Base-by-base conservation (phyloP, 2,329 filamentous ascomycete species). In the Fusarium domesticum region DNA sequence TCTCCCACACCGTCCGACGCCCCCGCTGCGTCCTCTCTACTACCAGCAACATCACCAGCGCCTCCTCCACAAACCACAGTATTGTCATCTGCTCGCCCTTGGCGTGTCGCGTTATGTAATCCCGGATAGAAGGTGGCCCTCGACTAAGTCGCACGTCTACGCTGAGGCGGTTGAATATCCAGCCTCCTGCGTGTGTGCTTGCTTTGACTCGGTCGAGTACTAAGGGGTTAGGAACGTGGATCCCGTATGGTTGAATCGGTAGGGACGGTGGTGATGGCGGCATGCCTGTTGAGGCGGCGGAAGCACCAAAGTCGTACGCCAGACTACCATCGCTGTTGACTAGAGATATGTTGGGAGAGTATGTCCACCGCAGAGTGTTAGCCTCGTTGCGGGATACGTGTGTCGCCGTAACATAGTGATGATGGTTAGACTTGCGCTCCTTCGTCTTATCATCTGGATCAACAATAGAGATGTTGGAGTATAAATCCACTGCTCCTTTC, bases 51-150 rank as follows among this genome's bases (percentile, higher is more conserved):
- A 67, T 58, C 15, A 67, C 58, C 10, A 57, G 46, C 5, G 60
- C 58, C 35, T 67, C 64, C 23, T 67, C 64, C 15, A 66, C 57
- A 36, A 66, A 67, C 64, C 64, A 67, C 19, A 67, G 42, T 7
- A 66, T 54, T 15, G 63, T 66, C 62, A 67, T 66, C 40, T 65
- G 63, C 49, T 67, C 62, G 6, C 62, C 64, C 4, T 58, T 57
- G 8, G 61, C 64, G 37, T 67, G 64, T 1, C 56, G 53, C 40
- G 64, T 62, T 15, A 67, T 56, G 31, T 67, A 67, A 18, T 64
- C 62, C 1, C 65, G 58, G 31, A 67, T 65, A 0, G 59, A 55
- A 1, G 35, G 48, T 4, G 43, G 54, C 0, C 57, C 62, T 6
- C 61, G 54, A 38, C 64, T 67, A 35, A 67, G 53, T 3, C 57